phyloP scores from a whole-genome alignment of 176 grass and related monocot genomes.

The Leersia perrieri region DNA sequence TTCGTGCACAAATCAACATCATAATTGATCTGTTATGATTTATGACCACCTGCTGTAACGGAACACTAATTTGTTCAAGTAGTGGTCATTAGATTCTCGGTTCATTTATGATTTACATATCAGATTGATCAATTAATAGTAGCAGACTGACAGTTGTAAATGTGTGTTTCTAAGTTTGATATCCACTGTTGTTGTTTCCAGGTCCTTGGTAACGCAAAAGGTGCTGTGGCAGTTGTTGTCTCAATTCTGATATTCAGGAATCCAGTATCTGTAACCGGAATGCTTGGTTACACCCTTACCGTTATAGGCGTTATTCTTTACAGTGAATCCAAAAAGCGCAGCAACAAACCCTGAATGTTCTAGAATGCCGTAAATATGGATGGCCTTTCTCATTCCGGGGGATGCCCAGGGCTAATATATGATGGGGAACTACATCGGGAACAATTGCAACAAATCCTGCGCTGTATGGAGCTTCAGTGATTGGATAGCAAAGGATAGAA shows the following conservation, averaged over 20 bases:
- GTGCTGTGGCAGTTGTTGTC: constrained; percentile 72
- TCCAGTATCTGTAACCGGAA: constrained; percentile 72
- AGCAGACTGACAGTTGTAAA: background rate
- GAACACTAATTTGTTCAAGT: background rate
- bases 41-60: background rate
- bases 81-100: background rate
- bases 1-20: background rate
- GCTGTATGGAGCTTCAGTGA: constrained; percentile 16
- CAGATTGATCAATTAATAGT: background rate
- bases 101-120: background rate
- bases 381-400: constrained; percentile 26
- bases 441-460: constrained; percentile 28
- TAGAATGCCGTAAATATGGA: constrained; percentile 51
- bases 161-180: background rate
- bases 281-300: constrained; percentile 77
- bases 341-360: constrained; percentile 36
- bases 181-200: constrained; percentile 27
- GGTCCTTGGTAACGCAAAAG: constrained; percentile 87
- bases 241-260: constrained; percentile 87
- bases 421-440: constrained; percentile 15
- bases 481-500: constrained; percentile 28
- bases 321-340: constrained; percentile 78
- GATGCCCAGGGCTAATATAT: constrained; percentile 45
- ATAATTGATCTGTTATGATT: background rate
- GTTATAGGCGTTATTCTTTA: constrained; percentile 80